These are phyloP conservation scores for Apiospora arundinis DNA, from an alignment of 2,329 filamentous ascomycete genomes.

Conservation along the genomic window DNA sequence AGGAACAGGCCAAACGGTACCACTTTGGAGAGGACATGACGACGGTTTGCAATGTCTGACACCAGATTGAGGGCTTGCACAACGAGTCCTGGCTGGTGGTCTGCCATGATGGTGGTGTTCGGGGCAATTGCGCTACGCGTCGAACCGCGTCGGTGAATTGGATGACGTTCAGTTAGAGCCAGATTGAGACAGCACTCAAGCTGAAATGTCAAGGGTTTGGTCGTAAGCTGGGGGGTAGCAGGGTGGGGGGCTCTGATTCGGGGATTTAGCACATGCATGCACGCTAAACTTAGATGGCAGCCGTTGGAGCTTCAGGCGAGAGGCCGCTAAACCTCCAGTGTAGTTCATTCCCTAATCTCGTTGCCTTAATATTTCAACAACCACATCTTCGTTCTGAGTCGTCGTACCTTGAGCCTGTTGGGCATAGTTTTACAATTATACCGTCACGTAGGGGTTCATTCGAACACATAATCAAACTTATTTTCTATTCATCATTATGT, in stretches of 20 bases:
- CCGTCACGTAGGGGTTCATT: no score
- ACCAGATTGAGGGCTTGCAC: slow-evolving; percentile 40
- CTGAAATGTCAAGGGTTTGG: neutral
- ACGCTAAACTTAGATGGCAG: slow-evolving; percentile 2
- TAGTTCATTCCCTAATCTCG: neutral
- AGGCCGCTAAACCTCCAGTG: neutral
- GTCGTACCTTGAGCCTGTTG: neutral
- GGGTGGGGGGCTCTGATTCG: neutral
- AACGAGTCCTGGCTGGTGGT: slow-evolving; percentile 30
- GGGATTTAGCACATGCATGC: neutral
- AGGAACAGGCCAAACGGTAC: slow-evolving; percentile 69
- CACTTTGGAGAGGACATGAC: slow-evolving; percentile 55
- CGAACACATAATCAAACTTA: no score
- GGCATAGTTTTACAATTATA: neutral
- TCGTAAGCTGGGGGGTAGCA: no score
- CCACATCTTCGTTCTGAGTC: neutral
- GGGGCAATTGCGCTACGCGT: slow-evolving; percentile 8
- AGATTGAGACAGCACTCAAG: slow-evolving; percentile 13
- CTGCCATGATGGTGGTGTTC: slow-evolving; percentile 1
- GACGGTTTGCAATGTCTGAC: slow-evolving; percentile 54
- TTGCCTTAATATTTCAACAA: no score
- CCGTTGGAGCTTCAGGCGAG: neutral
- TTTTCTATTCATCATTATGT: neutral
- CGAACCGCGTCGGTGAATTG: neutral
- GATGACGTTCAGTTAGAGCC: slow-evolving; percentile 5